Evolutionary conservation across 768 basidiomycete species (phyloP), one percentile per base, ranked within the genome.

Genomic region (Lactifluus hygrophoroides): DNA sequence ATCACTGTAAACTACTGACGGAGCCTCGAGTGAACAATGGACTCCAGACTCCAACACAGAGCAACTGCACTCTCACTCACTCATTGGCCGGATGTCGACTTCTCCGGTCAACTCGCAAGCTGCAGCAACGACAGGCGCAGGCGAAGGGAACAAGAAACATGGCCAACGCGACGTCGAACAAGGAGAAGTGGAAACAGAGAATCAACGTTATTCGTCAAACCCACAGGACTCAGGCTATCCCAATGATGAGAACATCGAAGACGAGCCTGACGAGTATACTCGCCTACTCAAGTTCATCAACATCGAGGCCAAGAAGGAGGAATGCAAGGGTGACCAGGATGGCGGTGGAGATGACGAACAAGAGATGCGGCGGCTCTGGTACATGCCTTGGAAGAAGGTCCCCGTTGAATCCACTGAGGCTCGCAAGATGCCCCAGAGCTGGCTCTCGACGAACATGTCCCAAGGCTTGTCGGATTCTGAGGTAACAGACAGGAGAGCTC

Each of bases 381-480:
- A 77, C 61, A 68, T 70, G 25, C 77, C 77, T 14, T 78, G 77
- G 76, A 76, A 74, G 64, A 75, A 66, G 56, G 66, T 70, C 43
- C 67, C 67, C 44, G 65, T 68, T 14, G 47, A 67, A 34, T 55
- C 53, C 47, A 64, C 67, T 14, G 65, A 61, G 30, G 63, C 67
- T 34, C 67, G 66, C 67, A 70, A 72, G 66, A 67, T 74, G 16
- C 73, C 76, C 5, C 58, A 60, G 27, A 69, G 70, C 58, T 76
- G 75, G 76, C 70, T 78, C 23, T 61, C 74, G 37, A 77, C 76
- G 0, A 70, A 76, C 57, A 66, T 73, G 62, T 49, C 54, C 6
- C 64, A 72, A 56, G 77, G 77, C 37, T 65, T 78, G 21, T 58
- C 65, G 16, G 66, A 70, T 27, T 51, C 57, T 43, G 76, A 76